Evolutionary conservation across 2,329 filamentous ascomycete species (phyloP).

Genomic region (Coniochaeta sp.): DNA sequence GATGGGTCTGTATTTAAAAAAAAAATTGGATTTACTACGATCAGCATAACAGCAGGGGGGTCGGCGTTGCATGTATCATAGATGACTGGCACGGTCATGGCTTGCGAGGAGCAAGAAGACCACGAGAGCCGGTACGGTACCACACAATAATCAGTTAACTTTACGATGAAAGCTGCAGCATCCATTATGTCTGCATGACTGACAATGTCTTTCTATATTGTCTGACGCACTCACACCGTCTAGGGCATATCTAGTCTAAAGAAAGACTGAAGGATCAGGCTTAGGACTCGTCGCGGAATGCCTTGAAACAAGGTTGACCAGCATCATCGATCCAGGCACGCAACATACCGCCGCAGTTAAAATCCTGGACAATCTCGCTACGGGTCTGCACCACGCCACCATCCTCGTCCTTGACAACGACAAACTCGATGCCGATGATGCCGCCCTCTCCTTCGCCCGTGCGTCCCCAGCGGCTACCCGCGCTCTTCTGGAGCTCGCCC

Average conservation of each 20-base stretch:
- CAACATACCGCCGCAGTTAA: slow-evolving; percentile 85
- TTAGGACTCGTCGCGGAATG: slow-evolving; percentile 34
- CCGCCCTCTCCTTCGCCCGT: slow-evolving; percentile 78
- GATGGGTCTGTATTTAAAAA: slow-evolving; percentile 1
- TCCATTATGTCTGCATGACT: background rate
- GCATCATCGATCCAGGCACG: slow-evolving; percentile 65
- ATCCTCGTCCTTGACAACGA: slow-evolving; percentile 34
- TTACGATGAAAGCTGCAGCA: background rate
- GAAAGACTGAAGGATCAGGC: background rate
- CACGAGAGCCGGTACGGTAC: background rate
- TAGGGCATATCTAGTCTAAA: background rate
- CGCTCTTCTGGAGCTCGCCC: slow-evolving; percentile 68
- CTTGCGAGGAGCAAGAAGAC: background rate
- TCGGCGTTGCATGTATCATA: slow-evolving; percentile 3
- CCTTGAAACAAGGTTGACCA: slow-evolving; percentile 47
- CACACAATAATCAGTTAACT: background rate
- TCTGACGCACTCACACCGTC: background rate
- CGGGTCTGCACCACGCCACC: slow-evolving; percentile 31
- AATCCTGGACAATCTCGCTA: slow-evolving; percentile 61
- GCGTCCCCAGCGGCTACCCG: slow-evolving; percentile 62
- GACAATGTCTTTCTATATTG: background rate
- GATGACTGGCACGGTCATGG: background rate
- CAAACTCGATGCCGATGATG: slow-evolving; percentile 71
- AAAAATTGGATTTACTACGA: slow-evolving; percentile 1
- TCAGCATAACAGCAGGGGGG: slow-evolving; percentile 3